Percentiles rank a stretch among this genome's conserved stretches.
phyloP scores from a whole-genome alignment of 2,329 filamentous ascomycete species.

The Thelonectria discophora region DNA sequence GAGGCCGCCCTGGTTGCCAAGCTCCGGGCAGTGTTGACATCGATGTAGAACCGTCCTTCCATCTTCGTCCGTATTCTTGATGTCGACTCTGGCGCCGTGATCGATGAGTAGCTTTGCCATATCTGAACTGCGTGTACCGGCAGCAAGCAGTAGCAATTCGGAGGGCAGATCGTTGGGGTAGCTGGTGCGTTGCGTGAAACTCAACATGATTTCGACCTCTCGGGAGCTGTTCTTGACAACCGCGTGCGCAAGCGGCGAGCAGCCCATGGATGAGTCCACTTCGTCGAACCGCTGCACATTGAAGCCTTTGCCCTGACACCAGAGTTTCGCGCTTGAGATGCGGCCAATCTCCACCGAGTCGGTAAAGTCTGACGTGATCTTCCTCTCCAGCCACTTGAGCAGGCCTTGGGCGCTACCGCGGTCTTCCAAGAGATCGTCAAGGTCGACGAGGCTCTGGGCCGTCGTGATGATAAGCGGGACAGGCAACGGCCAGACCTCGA shows the following conservation, averaged over 20 bases:
- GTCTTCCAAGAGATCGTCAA: conserved; percentile 5
- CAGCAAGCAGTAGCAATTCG: conserved; percentile 6
- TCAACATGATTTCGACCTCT: conserved; percentile 5
- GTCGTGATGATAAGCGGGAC: not conserved
- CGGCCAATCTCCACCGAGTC: not conserved
- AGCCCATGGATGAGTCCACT: conserved; percentile 6
- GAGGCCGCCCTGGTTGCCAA: conserved; percentile 13
- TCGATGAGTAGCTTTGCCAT: conserved; percentile 3
- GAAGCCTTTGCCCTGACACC: conserved; percentile 14
- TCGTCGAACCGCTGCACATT: conserved; percentile 11
- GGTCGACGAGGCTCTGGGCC: conserved; percentile 11
- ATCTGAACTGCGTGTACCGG: conserved; percentile 4
- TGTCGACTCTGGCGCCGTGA: not conserved
- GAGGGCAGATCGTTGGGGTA: not conserved
- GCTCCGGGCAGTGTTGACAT: conserved; percentile 8
- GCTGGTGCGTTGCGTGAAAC: not conserved
- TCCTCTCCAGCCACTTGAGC: conserved; percentile 5
- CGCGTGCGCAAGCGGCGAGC: conserved; percentile 7
- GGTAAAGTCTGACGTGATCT: not conserved
- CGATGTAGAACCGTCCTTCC: conserved; percentile 10
- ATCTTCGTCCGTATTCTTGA: not conserved
- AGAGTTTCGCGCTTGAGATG: conserved; percentile 2
- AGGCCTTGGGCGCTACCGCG: not conserved
- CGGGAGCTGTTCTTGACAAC: not conserved
- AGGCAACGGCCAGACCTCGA: conserved; percentile 2